Base-by-base conservation (phyloP, 2,329 filamentous ascomycete species). In the Rhynchosporium secalis region DNA sequence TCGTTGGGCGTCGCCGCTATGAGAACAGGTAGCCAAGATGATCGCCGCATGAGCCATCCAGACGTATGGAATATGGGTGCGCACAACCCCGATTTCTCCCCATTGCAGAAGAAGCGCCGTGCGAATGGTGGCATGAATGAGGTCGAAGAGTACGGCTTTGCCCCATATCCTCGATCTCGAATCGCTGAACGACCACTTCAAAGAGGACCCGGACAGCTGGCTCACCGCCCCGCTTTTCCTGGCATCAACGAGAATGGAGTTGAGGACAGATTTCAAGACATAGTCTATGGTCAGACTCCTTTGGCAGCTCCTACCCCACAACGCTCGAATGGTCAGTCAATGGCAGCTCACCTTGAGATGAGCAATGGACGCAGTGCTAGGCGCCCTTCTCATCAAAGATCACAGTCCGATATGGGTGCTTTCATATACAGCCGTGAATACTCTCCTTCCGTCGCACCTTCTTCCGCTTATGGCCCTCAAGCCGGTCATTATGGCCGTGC, bases 391-490 rank as follows among this genome's bases (percentile, higher is more conserved):
- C 72, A 74, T 56, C 66, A 69, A 41, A 67, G 72, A 28, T 72
- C 71, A n/a, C 70, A 68, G 31, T 73, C 72, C 5, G 71, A 74
- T 52, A 62, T 72, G 33, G 58, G 65, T 46, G 55, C 61, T 31
- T 63, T 70, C 12, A 45, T 45, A 15, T 61, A 61, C 29, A 64
- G 49, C 7, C 46, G 51, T 28, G 40, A 48, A 15, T 62, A 63
- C 48, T 60, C 64, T 43, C 58, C 60, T 10, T 55, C 62, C 45
- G 55, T 54, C 20, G 46, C 52, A 1, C 55, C 41, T 2, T 52
- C 54, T 15, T 58, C 57, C 3, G 48, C 26, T 3, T 63, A 63
- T 41, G 45, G 38, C 8, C 38, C 52, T 9, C 46, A 62, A 10
- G 13, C 33, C 13, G 47, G 48, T 47, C 56, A 65, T n/a, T 41